Evolutionary conservation across 208 protist genomes (phyloP).

Genomic region (Trypanosoma avium): DNA sequence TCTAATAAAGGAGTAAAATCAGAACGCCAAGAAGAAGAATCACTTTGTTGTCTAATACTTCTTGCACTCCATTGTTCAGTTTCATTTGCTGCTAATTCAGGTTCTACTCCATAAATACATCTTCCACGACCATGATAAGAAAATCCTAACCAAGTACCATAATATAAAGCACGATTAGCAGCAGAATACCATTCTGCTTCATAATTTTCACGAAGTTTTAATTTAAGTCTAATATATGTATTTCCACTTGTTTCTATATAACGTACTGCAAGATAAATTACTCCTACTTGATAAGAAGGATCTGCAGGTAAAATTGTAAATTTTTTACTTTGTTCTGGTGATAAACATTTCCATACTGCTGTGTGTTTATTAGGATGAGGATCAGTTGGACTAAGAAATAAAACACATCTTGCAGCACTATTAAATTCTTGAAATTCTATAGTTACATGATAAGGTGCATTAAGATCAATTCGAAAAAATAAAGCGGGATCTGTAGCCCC

Average conservation of each 20-base stretch:
- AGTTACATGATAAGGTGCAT: slow-evolving; percentile 47
- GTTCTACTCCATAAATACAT: slow-evolving; percentile 57
- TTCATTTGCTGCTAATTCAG: slow-evolving; percentile 20
- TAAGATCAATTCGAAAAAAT: slow-evolving; percentile 60
- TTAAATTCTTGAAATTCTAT: slow-evolving; percentile 84
- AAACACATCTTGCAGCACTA: slow-evolving; percentile 62
- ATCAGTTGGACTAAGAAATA: slow-evolving; percentile 72
- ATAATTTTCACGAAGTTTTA: slow-evolving; percentile 38
- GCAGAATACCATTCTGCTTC: slow-evolving; percentile 30
- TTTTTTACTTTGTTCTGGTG: slow-evolving; percentile 67
- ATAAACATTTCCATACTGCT: slow-evolving; percentile 76
- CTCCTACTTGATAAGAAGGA: slow-evolving; percentile 43
- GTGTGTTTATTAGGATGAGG: slow-evolving; percentile 62
- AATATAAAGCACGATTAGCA: slow-evolving; percentile 60
- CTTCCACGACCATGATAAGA: slow-evolving; percentile 66
- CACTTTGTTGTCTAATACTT: slow-evolving; percentile 16
- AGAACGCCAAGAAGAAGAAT: background rate
- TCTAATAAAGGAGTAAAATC: slow-evolving; percentile 5
- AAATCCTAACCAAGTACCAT: slow-evolving; percentile 66
- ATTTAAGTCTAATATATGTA: slow-evolving; percentile 65
- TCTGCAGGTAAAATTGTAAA: slow-evolving; percentile 80
- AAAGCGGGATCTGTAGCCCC: slow-evolving; percentile 49
- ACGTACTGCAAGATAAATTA: slow-evolving; percentile 66
- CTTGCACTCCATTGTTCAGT: slow-evolving; percentile 15
- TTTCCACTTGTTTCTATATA: slow-evolving; percentile 76